These are phyloP conservation scores for Calamus simplicifolius DNA, from an alignment of 176 grass and related monocot genomes.

Conservation along the genomic window DNA sequence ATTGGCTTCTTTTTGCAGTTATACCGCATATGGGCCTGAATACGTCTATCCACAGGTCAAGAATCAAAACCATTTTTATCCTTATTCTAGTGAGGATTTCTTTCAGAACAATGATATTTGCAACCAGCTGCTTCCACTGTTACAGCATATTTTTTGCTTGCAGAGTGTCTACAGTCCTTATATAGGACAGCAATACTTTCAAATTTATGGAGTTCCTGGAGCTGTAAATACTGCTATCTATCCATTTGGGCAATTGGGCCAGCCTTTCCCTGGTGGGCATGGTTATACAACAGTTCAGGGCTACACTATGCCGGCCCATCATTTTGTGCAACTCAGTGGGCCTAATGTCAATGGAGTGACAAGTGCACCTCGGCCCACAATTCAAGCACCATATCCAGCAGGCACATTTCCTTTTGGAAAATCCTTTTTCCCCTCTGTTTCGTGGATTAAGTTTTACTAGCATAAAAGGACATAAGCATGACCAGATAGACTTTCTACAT, in stretches of 20 bases:
- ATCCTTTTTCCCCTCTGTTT: background rate
- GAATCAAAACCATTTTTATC: conserved; percentile 20
- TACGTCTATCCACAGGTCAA: conserved; percentile 88
- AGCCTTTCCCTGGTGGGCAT: conserved; percentile 47
- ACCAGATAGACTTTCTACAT: too few relatives aligned
- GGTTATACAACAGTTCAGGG: conserved; percentile 50
- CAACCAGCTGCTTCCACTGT: background rate
- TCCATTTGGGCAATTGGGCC: conserved; percentile 54
- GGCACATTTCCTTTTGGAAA: conserved; percentile 28
- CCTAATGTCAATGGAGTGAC: conserved; percentile 48
- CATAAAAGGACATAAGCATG: too few relatives aligned
- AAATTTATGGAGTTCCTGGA: conserved; percentile 57
- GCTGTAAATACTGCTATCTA: conserved; percentile 53
- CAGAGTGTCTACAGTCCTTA: conserved; percentile 77
- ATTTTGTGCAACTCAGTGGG: conserved; percentile 57
- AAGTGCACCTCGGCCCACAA: conserved; percentile 39
- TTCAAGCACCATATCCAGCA: conserved; percentile 73
- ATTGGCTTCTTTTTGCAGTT: conserved; percentile 63
- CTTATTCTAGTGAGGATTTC: background rate
- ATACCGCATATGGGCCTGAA: conserved; percentile 68
- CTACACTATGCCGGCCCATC: conserved; percentile 63
- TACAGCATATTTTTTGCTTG: conserved; percentile 10
- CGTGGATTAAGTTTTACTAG: too few relatives aligned
- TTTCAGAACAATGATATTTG: background rate
- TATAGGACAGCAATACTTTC: conserved; percentile 64